Base-by-base conservation (phyloP, 2,329 filamentous ascomycete genomes). In the Graphilbum sp. region DNA sequence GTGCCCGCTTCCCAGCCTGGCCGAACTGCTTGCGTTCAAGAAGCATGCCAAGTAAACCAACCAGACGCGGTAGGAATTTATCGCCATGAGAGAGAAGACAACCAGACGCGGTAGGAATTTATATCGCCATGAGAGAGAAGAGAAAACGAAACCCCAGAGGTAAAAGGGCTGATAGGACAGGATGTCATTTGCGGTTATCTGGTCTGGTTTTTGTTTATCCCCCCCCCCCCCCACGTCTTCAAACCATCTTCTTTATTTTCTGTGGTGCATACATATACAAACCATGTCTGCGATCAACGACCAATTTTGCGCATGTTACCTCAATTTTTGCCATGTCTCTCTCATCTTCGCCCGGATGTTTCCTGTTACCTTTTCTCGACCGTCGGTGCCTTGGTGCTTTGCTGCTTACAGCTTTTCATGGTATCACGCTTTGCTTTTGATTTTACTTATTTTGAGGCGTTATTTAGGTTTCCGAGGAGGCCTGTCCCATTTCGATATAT, bases 1-100 rank as follows among this genome's bases (percentile, higher is more conserved):
- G 17, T 96, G 88, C 64, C 77, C 78, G 39, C 66, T 90, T 40
- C 70, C 69, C 34, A 93, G 82, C 57, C 66, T 98, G 47, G 77
- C 86, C 16, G 87, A 94, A 52, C 63, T 98, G 45, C 69, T 98
- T 44, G 78, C 82, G 39, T 98, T 90, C 64, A 85, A 86, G 66
- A 79, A 81, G 56, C 70, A 78, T 46, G 63, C 65, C 41, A 78
- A 78, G 61, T 78, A 69, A 55, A 29, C 21, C 21, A 24, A 11
- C 6, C 6, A 24, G n/a, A n/a, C n/a, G n/a, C n/a, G n/a, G n/a
- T n/a, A n/a, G n/a, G n/a, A n/a, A n/a, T n/a, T n/a, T n/a, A n/a
- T n/a, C n/a, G n/a, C n/a, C n/a, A n/a, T n/a, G n/a, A n/a, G n/a
- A n/a, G n/a, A n/a, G n/a, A n/a, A n/a, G n/a, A n/a, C n/a, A n/a